Conservation (phyloP, 2,329 filamentous ascomycete genomes). For the Thielaviopsis punctulata region DNA sequence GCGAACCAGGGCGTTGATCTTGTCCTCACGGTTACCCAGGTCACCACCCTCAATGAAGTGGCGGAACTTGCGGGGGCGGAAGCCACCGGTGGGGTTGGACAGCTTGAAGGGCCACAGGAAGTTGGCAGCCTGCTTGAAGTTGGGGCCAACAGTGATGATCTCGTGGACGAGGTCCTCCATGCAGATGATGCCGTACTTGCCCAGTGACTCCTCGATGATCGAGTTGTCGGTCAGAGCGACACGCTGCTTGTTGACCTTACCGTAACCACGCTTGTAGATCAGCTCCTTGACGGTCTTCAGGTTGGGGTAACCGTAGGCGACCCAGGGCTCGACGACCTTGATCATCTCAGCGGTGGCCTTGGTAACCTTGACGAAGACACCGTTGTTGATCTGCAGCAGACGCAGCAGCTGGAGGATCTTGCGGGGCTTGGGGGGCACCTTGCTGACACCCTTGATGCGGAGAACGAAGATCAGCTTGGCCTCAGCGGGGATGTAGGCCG, state of each 20-base stretch:
- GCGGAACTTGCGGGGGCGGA: conserved; percentile 95
- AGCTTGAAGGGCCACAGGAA: conserved; percentile 99
- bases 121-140: conserved; percentile 99
- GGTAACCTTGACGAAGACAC: conserved; percentile 92
- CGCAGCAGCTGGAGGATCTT: conserved; percentile 99
- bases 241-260: conserved; percentile 97
- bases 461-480: conserved; percentile 93
- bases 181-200: conserved; percentile 98
- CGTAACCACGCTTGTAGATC: conserved; percentile 99
- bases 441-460: conserved; percentile 99
- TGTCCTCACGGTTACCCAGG: conserved; percentile 93
- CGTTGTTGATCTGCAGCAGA: conserved; percentile 99
- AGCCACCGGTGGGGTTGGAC: conserved; percentile 92
- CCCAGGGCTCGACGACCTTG: conserved; percentile 96
- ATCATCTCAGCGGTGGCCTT: conserved; percentile 97
- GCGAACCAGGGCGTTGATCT: conserved; percentile 90
- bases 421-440: conserved; percentile 99
- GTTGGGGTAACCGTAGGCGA: conserved; percentile 99
- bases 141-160: conserved; percentile 95
- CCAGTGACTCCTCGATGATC: conserved; percentile 90
- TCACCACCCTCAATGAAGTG: conserved; percentile 99
- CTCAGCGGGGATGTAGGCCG: conserved; percentile 88
- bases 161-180: conserved; percentile 99
- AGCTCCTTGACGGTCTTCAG: conserved; percentile 98
- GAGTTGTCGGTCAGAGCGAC: conserved; percentile 92